A percentile compares a stretch with the other conserved stretches of the same genome.
These are phyloP conservation scores for Linnemannia exigua DNA, from an alignment of 192 early-diverging fungal species.

Conservation along the genomic window DNA sequence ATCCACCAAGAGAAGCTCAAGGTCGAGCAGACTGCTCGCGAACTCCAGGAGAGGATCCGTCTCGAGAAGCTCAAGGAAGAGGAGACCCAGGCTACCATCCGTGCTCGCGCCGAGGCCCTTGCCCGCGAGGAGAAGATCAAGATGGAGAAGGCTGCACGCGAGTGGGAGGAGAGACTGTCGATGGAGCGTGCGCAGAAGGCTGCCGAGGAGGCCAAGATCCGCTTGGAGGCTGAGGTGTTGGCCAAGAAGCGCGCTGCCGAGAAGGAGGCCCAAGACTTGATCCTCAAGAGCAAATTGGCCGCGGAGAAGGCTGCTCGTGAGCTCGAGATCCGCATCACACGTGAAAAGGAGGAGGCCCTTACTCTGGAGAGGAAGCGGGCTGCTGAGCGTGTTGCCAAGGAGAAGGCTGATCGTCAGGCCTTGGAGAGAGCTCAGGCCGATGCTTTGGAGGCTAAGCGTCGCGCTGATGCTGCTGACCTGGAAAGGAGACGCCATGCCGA, in stretches of 20 bases:
- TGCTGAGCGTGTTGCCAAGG: slow-evolving; percentile 2
- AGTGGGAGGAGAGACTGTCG: not conserved
- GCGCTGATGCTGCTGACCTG: slow-evolving; percentile 3
- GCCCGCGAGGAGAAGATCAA: slow-evolving; percentile 16
- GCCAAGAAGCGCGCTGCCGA: slow-evolving; percentile 5
- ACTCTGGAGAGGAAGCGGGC: slow-evolving; percentile 2
- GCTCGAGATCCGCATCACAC: slow-evolving; percentile 4
- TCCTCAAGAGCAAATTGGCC: not conserved
- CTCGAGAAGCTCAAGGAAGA: slow-evolving; percentile 15
- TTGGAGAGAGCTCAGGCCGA: slow-evolving; percentile 16
- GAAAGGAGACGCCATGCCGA: slow-evolving; percentile 8
- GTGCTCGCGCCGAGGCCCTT: slow-evolving; percentile 2
- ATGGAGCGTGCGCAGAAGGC: not conserved
- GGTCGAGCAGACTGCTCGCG: slow-evolving; percentile 13
- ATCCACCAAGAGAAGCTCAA: slow-evolving; percentile 29
- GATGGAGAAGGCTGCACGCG: slow-evolving; percentile 26
- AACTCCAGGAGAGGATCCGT: slow-evolving; percentile 33
- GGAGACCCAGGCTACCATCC: not conserved
- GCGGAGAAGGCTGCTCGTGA: slow-evolving; percentile 9
- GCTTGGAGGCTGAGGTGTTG: slow-evolving; percentile 7
- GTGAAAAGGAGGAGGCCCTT: slow-evolving; percentile 1
- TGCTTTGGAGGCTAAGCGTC: slow-evolving; percentile 15
- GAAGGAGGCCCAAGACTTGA: slow-evolving; percentile 4
- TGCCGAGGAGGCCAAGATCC: not conserved
- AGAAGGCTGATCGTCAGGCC: not conserved